Evolutionary conservation across 148 eudicot species (phyloP), one percentile per base, ranked within the genome.

Genomic region (Cornus florida): DNA sequence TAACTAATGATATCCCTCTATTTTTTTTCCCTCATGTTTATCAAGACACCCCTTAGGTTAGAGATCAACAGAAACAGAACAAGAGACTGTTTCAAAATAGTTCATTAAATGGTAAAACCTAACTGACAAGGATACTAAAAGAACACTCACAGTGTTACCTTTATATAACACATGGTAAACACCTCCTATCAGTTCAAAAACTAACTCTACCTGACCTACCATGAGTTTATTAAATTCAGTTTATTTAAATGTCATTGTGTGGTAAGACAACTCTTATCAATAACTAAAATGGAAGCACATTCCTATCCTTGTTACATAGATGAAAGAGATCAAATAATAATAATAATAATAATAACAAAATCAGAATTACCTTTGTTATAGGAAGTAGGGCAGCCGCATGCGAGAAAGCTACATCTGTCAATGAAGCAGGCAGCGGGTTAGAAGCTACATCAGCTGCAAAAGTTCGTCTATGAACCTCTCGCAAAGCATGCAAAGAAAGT

Each of bases 351-450:
- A 28, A 28, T 28, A 28, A 28, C 1, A 19, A 17, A 35, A 78
- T 43, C 19, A 33, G 12, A 67, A 56, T 76, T 83, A 96, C 99
- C 99, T 96, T 96, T 20, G 99, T 96, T 39, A 94, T 88, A 84
- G 99, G 99, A 87, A 96, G 98, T 73, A 96, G 81, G 23, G 99
- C 93, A 77, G 99, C 97, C 23, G 99, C 99, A 84, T 96, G 99
- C 12, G 99, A 96, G 85, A 96, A 91, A 83, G 99, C 98, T 69
- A 96, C 99, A 84, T 96, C 98, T 57, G 99, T 96, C 79, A 96
- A 80, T 77, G 99, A 93, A 74, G 97, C 92, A 59, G 99, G 99
- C 81, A 93, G 86, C 74, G 99, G 98, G 76, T 91, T 90, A 83
- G 98, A 93, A 86, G 91, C 89, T 71, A 96, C 92, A 87, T 96